phyloP scores from a whole-genome alignment of 2,329 filamentous ascomycete species.

The Decorospora gaudefroyi region DNA sequence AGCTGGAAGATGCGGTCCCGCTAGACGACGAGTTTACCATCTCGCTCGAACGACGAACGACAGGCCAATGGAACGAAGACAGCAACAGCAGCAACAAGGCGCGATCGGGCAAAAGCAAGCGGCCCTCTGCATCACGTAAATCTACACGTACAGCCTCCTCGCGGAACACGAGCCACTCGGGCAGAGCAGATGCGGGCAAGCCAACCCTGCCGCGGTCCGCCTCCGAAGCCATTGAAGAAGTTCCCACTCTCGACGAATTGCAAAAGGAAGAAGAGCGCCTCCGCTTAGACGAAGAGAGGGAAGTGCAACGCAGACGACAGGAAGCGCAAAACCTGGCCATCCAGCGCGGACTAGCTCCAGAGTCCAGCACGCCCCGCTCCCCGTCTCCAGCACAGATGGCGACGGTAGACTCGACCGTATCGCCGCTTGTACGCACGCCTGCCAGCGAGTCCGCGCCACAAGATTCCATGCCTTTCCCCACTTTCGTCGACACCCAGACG shows the following conservation, averaged over 20 bases:
- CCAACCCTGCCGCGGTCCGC: constrained; percentile 31
- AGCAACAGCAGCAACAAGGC: constrained; percentile 69
- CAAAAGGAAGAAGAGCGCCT: constrained; percentile 62
- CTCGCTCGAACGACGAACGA: constrained; percentile 72
- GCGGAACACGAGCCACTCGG: constrained; percentile 47
- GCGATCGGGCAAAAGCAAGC: constrained; percentile 50
- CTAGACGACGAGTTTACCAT: constrained; percentile 91
- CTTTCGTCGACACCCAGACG: constrained; percentile 35
- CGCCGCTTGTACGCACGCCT: constrained; percentile 24
- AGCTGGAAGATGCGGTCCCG: constrained; percentile 84
- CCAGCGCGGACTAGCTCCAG: constrained; percentile 55
- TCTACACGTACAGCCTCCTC: constrained; percentile 54
- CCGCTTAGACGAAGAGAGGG: constrained; percentile 60
- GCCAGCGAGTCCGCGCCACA: constrained; percentile 18
- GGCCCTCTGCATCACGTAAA: constrained; percentile 54
- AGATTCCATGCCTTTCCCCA: constrained; percentile 26
- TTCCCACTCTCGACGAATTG: constrained; percentile 59
- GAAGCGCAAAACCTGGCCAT: constrained; percentile 61
- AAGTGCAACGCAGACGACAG: constrained; percentile 58
- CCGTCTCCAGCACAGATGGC: constrained; percentile 23
- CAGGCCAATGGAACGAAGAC: constrained; percentile 64
- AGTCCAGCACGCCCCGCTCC: constrained; percentile 19
- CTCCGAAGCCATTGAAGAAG: constrained; percentile 36
- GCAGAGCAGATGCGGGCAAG: constrained; percentile 23
- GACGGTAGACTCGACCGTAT: constrained; percentile 16